phyloP scores from a whole-genome alignment of 2,329 filamentous ascomycete species.

The Exophiala xenobiotica region DNA sequence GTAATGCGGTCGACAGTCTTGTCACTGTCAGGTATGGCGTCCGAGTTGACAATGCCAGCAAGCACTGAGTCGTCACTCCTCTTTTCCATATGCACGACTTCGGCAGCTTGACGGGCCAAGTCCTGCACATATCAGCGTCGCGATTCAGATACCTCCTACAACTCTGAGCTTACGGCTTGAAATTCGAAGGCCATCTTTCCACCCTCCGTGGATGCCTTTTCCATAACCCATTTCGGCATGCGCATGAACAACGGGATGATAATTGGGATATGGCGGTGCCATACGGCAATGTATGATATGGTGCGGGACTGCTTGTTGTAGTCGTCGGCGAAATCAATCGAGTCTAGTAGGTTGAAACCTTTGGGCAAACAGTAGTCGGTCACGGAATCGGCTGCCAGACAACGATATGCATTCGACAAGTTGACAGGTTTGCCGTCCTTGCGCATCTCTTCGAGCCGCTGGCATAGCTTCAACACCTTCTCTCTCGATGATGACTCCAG shows the following conservation, averaged over 20 bases:
- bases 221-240: slow-evolving; percentile 24
- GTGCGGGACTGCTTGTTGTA: slow-evolving; percentile 25
- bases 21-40: slow-evolving; percentile 35
- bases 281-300: slow-evolving; percentile 25
- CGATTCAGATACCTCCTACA: not conserved
- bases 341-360: slow-evolving; percentile 25
- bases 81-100: slow-evolving; percentile 21
- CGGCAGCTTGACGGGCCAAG: slow-evolving; percentile 18
- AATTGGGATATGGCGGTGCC: slow-evolving; percentile 28
- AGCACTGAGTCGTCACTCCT: slow-evolving; percentile 29
- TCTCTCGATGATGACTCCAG: slow-evolving; percentile 24
- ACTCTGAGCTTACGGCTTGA: slow-evolving; percentile 20
- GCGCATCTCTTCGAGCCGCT: slow-evolving; percentile 22
- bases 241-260: slow-evolving; percentile 27
- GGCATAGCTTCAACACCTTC: slow-evolving; percentile 24
- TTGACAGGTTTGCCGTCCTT: slow-evolving; percentile 23
- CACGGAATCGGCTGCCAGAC: slow-evolving; percentile 29
- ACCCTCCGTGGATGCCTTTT: slow-evolving; percentile 24
- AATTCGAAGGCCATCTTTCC: slow-evolving; percentile 26
- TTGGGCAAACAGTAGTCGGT: slow-evolving; percentile 28
- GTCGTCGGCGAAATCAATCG: slow-evolving; percentile 28
- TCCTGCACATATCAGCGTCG: slow-evolving; percentile 13
- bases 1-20: slow-evolving; percentile 35
- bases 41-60: slow-evolving; percentile 28
- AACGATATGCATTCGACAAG: slow-evolving; percentile 27